Evolutionary conservation across 495 filamentous ascomycete genomes (phyloP), one percentile per base, ranked within the genome.

Genomic region (Xeromyces bisporus): DNA sequence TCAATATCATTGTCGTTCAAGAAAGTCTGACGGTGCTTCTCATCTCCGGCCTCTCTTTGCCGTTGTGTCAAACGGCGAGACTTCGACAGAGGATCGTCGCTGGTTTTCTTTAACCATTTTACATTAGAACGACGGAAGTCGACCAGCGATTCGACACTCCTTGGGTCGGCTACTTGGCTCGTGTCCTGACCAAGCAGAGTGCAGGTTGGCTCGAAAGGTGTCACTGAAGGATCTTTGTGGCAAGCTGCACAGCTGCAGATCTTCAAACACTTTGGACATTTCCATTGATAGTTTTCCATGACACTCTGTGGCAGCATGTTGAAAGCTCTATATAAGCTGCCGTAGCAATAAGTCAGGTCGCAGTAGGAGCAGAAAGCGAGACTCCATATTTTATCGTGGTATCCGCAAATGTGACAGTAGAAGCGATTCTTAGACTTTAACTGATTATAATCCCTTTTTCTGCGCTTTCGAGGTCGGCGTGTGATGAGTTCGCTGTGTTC

Each of bases 181-280:
- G 89, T 96, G 33, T 93, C 84, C 46, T 91, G 80, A 0, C 87
- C 89, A 8, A 94, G 69, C 2, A 86, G 57, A 2, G 81, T 91
- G 33, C 72, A 77, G 39, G 74, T 81, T 0, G 87, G 89, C 39
- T 80, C 66, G 40, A 87, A 89, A 1, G 86, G 85, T 24, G 50
- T 60, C 49, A 69, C 69, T 0, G 55, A 62, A 3, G 57, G 46
- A 29, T 68, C 58, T 20, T 56, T 56, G 15, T 80, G 73, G 50
- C 89, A 97, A 10, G 60, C 60, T 6, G 71, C 75, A 43, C 82
- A 92, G 35, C 80, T 87, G 66, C 89, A 97, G 10, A 79, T 75
- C 18, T 73, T 69, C 5, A 65, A 64, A 44, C 89, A 97, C 35
- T 73, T 81, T 0, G 89, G 89, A 41, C 89, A 97, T 42, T 73